Percentiles rank a stretch among this genome's conserved stretches.
phyloP scores from a whole-genome alignment of 345 rosid genomes.

The Eucalyptus regnans region DNA sequence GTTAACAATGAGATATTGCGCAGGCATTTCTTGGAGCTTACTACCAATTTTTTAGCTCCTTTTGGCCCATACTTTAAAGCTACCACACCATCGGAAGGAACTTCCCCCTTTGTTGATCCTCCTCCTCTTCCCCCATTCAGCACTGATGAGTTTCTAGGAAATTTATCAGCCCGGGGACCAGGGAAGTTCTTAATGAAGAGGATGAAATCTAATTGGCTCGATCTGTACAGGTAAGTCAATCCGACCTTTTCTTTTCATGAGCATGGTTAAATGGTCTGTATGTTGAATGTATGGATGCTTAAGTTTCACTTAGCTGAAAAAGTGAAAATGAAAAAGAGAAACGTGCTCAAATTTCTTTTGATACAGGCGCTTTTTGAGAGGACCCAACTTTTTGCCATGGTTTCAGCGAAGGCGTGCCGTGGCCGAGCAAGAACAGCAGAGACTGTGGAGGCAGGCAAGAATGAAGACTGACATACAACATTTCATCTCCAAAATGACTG shows the following conservation, averaged over 20 bases:
- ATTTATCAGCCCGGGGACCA: conserved; percentile 72
- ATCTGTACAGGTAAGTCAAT: conserved; percentile 65
- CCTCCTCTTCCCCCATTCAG: conserved; percentile 61
- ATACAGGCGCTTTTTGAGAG: conserved; percentile 77
- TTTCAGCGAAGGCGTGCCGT: conserved; percentile 71
- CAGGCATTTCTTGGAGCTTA: conserved; percentile 94
- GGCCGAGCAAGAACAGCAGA: conserved; percentile 81
- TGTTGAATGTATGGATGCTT: not conserved
- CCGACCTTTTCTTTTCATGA: not conserved
- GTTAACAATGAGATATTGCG: conserved; percentile 94
- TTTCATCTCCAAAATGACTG: conserved; percentile 62
- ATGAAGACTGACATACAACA: conserved; percentile 58
- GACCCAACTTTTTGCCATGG: conserved; percentile 95
- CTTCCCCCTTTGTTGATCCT: conserved; percentile 85
- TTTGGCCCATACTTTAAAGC: conserved; percentile 87
- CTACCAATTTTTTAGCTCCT: conserved; percentile 93
- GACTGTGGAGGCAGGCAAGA: conserved; percentile 85
- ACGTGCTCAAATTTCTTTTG: not conserved
- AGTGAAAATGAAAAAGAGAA: not conserved
- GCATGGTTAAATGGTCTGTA: not conserved
- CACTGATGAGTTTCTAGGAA: conserved; percentile 67
- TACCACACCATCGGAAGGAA: conserved; percentile 76
- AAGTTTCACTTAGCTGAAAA: not conserved
- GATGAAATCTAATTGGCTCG: conserved; percentile 96
- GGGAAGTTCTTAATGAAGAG: conserved; percentile 91